These are phyloP conservation scores for Catenaria anguillulae DNA, from an alignment of 371 early-diverging fungal genomes.

Conservation along the genomic window DNA sequence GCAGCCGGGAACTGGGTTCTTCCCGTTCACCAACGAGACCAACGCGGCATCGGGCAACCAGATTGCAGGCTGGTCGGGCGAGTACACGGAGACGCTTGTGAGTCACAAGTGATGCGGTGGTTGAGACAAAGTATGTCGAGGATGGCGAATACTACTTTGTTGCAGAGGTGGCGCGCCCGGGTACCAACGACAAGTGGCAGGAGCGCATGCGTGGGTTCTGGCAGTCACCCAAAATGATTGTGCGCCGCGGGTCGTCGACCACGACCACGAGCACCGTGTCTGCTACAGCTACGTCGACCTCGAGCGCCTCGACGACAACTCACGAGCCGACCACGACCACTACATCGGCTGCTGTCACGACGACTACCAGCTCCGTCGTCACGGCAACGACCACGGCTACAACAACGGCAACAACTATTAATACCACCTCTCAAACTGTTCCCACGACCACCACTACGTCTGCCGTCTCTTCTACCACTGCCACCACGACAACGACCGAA, in stretches of 20 bases:
- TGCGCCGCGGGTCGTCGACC: background rate
- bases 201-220: background rate
- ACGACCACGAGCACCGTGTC: background rate
- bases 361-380: no score
- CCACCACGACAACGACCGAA: no score
- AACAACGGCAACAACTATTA: no score
- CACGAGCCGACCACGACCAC: no score
- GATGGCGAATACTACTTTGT: background rate
- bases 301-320: no score
- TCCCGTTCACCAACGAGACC: background rate
- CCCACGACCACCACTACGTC: no score
- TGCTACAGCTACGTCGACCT: no score
- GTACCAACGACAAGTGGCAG: background rate
- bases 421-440: no score
- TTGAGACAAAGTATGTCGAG: background rate
- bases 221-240: background rate
- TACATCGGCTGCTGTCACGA: no score
- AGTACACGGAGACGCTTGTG: background rate
- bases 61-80: background rate
- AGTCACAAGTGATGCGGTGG: no score
- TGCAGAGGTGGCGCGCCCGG: background rate
- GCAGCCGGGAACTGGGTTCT: background rate
- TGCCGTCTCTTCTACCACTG: no score
- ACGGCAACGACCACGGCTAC: no score
- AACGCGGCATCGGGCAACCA: background rate